Base-by-base conservation (phyloP, 495 filamentous ascomycete species). In the Hypoxylon perforatum region DNA sequence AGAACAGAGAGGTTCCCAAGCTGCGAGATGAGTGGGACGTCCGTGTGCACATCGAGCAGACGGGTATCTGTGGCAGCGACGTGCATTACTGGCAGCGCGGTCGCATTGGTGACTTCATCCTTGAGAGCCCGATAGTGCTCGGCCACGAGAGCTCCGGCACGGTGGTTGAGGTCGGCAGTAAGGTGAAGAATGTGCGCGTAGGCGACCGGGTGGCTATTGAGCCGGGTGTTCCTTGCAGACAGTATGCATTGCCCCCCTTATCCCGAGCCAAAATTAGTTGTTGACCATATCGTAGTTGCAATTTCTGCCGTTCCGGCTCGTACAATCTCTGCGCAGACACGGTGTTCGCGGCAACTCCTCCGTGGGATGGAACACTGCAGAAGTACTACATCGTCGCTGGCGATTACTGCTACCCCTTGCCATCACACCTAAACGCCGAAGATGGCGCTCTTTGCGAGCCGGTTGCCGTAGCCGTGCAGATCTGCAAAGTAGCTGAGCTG, bases 141-240 rank as follows among this genome's bases (percentile, higher is more conserved):
- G 91, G 91, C 48, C 91, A 92, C 78, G 91, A 92, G 79, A 91
- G 90, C 48, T 85, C 89, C 28, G 91, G 90, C 50, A 81, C 86
- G 57, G 76, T 92, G 35, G 74, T 92, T 55, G 85, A 89, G 23
- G 86, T 86, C 35, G 89, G 90, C 33, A 81, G 88, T 46, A 83
- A 81, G 4, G 90, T 93, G 53, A 89, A 79, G 8, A 76, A 80
- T 59, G 81, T 92, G 66, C 82, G 88, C 64, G 78, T 83, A 17
- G 90, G 91, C 69, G 91, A 92, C 60, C 76, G 73, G 0, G 82
- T 85, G 49, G 82, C 84, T 30, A 84, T 86, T 72, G 84, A 86
- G 59, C 84, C 84, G 6, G 83, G 84, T 17, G 76, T 81, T 15
- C 76, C 80, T 1, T 86, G 84, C 61, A 77, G 84, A 19, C 81